Evolutionary conservation across 2,329 filamentous ascomycete species (phyloP), one percentile per base, ranked within the genome.

Genomic region (Ophiostoma perfectum): DNA sequence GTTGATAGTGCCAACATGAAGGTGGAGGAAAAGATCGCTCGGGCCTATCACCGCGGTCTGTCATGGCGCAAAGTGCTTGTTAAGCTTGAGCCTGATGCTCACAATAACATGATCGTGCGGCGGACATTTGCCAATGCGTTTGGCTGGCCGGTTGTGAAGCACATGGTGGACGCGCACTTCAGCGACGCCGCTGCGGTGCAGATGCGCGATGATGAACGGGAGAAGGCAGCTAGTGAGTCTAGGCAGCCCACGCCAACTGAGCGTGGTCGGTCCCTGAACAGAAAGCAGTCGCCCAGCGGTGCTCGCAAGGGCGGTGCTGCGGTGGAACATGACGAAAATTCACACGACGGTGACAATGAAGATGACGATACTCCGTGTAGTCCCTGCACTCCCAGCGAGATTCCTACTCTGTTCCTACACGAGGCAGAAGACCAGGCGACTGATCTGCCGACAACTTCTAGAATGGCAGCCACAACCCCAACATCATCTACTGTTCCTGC

Each of bases 11-110:
- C 88, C 9, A 86, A 81, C 71, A 93, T 98, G 87, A 92, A 91
- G 71, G 93, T 98, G 0, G 95, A 99, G 78, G 95, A 99, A 78
- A 98, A 97, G 79, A 99, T 99, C 73, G 95, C 95, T 1, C 87
- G 95, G 64, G 95, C 93, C 14, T 99, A 99, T 79, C 95, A 99
- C 77, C 88, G 88, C 12, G 92, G 92, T 71, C 80, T 99, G 27
- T 91, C 92, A 1, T 99, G 95, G 95, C 90, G 95, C 63, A 99
- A 99, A 77, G 95, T 99, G 1, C 86, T 99, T 4, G 95, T 99
- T 14, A 90, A 95, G 67, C 83, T 99, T 2, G 94, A 99, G 76
- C 95, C 95, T 0, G 95, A 99, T 78, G 95, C 95, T 0, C 95
- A 99, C 80, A 99, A 99, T 79, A 99, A 99, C 78, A 96, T 99